Conservation (phyloP, 2,329 filamentous ascomycete species). For the Fusarium nygamai region DNA sequence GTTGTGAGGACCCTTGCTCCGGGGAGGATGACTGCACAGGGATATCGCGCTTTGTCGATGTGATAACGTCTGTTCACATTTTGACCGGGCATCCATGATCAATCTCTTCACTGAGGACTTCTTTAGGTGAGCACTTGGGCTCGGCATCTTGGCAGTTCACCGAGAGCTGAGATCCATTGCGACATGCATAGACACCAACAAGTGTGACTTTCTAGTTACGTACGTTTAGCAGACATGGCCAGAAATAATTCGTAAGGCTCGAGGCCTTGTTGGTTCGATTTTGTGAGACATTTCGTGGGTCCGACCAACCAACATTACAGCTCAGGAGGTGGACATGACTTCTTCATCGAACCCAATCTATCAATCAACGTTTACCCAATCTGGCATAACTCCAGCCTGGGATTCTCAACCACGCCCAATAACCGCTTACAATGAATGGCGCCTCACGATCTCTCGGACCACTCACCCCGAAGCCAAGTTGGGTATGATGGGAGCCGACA, state of each 20-base stretch:
- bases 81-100: constrained; percentile 33
- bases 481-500: constrained; percentile 11
- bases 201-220: background rate
- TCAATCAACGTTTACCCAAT: background rate
- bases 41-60: constrained; percentile 29
- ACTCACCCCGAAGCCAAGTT: constrained; percentile 25
- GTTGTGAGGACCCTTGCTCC: constrained; percentile 14
- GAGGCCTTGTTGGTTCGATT: constrained; percentile 31
- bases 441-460: constrained; percentile 19
- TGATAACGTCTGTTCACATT: constrained; percentile 27
- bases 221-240: background rate
- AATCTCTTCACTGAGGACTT: constrained; percentile 30
- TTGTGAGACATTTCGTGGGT: constrained; percentile 30
- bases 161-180: background rate
- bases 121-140: constrained; percentile 20
- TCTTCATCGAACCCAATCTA: constrained; percentile 7
- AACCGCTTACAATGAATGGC: constrained; percentile 8
- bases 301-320: background rate
- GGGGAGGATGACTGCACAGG: constrained; percentile 22
- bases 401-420: constrained; percentile 10
- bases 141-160: constrained; percentile 29
- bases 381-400: constrained; percentile 13
- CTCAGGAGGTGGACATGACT: constrained; percentile 4
- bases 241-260: constrained; percentile 33
- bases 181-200: constrained; percentile 22